Percentiles rank a stretch among this genome's conserved stretches.
Evolutionary conservation across 202 grass and related monocot genomes (phyloP).

Genomic region (Tripidium arundinaceum): DNA sequence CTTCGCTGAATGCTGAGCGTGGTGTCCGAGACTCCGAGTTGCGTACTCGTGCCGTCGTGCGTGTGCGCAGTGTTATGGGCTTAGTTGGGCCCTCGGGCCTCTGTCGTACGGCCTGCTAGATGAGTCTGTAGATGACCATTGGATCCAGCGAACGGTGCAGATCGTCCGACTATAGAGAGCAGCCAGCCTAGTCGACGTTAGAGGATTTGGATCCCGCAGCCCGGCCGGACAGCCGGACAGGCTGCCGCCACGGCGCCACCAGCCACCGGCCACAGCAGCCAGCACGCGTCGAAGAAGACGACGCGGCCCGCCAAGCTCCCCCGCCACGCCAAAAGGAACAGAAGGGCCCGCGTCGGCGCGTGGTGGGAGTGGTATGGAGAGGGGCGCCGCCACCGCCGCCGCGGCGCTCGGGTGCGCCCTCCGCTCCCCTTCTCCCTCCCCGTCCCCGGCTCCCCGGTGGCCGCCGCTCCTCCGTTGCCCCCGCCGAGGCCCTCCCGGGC

Average conservation of each 20-base stretch:
- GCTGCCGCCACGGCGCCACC: background rate
- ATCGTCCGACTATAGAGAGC: background rate
- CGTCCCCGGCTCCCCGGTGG: slow-evolving; percentile 23
- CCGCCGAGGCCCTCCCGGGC: background rate
- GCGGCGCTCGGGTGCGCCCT: slow-evolving; percentile 35
- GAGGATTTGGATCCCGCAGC: background rate
- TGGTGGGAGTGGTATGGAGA: slow-evolving; percentile 37
- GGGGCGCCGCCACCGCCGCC: slow-evolving; percentile 23
- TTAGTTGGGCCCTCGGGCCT: background rate
- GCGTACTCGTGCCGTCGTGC: too few species aligned
- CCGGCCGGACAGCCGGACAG: too few species aligned
- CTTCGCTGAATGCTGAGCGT: too few species aligned
- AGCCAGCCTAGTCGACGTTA: background rate
- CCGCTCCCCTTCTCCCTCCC: slow-evolving; percentile 23
- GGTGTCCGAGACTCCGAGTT: too few species aligned
- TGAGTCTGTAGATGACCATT: background rate
- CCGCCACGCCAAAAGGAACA: background rate
- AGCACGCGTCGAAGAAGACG: background rate
- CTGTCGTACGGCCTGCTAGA: background rate
- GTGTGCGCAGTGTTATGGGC: background rate
- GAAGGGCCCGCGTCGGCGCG: background rate
- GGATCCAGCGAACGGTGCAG: background rate
- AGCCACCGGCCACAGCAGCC: background rate
- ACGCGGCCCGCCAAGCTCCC: background rate
- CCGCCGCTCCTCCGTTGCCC: slow-evolving; percentile 17